Evolutionary conservation across 306 rosid genomes (phyloP), one percentile per base, ranked within the genome.

Genomic region (Mimosa bimucronata): DNA sequence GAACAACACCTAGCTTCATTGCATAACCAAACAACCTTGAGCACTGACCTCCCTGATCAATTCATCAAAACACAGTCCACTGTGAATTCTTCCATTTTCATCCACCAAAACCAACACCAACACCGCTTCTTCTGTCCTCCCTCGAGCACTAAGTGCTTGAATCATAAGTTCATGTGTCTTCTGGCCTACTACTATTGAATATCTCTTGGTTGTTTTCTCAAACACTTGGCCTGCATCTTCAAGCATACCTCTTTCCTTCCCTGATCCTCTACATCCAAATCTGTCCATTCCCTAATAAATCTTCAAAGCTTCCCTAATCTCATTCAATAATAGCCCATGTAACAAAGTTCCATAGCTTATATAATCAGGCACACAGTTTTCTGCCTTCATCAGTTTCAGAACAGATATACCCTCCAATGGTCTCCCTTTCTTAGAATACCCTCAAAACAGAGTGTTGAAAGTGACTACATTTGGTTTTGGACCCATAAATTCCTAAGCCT

Each of bases 351-450:
- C 86, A 45, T 92, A 92, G 75, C 75, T 83, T 19, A 94, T 82
- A 71, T 16, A 82, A 91, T 90, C 97, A 67, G 97, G 93, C 68
- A 2, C 79, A 66, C 97, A 91, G 0, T 76, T 79, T 34, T 77
- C 94, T n/a, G n/a, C n/a, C n/a, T n/a, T n/a, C n/a, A 94, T 94
- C 84, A 74, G 12, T 79, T 83, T 83, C 86, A 92, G 69, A 79
- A 94, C 84, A 37, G 41, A 72, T 57, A 86, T 75, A 18, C 97
- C 86, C 67, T 92, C 80, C 83, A 87, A 28, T 25, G 93, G 82
- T 81, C 94, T 92, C 0, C 97, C 94, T 80, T 94, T 97, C 65
- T 80, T 86, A 74, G 92, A 86, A 75, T 87, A 94, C 74, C 98
- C 97, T 76, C 85, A 83, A 53, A 94, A 74, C 81, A 92, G 61